A percentile compares a stretch with the other conserved stretches of the same genome.
These are phyloP conservation scores for Yarrowia keelungensis DNA, from an alignment of 805 yeast species.

Conservation along the genomic window DNA sequence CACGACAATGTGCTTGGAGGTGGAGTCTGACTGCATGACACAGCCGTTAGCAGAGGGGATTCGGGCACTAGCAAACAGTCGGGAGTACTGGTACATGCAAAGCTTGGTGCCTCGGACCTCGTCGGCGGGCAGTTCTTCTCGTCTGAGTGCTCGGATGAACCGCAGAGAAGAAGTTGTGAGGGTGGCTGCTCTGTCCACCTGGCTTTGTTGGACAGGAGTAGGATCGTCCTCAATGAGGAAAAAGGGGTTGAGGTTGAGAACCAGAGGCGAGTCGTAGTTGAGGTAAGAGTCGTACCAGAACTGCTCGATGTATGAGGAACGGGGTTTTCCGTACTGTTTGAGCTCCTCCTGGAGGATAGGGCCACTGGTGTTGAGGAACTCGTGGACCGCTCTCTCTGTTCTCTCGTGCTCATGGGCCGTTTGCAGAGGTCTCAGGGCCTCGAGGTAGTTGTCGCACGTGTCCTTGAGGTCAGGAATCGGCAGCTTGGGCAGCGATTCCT, in stretches of 20 bases:
- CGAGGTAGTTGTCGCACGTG: slow-evolving; percentile 71
- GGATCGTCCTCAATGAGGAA: slow-evolving; percentile 92
- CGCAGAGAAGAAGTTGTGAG: slow-evolving; percentile 77
- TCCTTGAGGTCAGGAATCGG: slow-evolving; percentile 81
- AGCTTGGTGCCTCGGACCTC: slow-evolving; percentile 64
- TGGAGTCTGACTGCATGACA: slow-evolving; percentile 78
- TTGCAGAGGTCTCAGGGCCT: slow-evolving; percentile 79
- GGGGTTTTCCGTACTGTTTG: slow-evolving; percentile 63
- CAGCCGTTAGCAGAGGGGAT: slow-evolving; percentile 86
- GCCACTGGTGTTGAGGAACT: slow-evolving; percentile 62
- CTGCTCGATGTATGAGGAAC: slow-evolving; percentile 87
- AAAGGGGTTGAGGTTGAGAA: slow-evolving; percentile 88
- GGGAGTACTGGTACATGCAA: slow-evolving; percentile 91
- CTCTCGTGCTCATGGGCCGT: slow-evolving; percentile 70
- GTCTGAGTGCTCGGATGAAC: slow-evolving; percentile 79
- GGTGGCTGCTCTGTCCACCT: slow-evolving; percentile 81
- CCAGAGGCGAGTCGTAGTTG: slow-evolving; percentile 80
- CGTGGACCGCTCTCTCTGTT: slow-evolving; percentile 64
- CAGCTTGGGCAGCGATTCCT: slow-evolving; percentile 64
- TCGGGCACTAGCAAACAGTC: slow-evolving; percentile 85
- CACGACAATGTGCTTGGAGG: slow-evolving; percentile 81
- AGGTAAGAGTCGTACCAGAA: slow-evolving; percentile 93
- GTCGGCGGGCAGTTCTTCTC: slow-evolving; percentile 77
- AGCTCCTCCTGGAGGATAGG: slow-evolving; percentile 68
- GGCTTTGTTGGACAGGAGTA: slow-evolving; percentile 63